Evolutionary conservation across 495 filamentous ascomycete genomes (phyloP).

Genomic region (Podospora didyma): DNA sequence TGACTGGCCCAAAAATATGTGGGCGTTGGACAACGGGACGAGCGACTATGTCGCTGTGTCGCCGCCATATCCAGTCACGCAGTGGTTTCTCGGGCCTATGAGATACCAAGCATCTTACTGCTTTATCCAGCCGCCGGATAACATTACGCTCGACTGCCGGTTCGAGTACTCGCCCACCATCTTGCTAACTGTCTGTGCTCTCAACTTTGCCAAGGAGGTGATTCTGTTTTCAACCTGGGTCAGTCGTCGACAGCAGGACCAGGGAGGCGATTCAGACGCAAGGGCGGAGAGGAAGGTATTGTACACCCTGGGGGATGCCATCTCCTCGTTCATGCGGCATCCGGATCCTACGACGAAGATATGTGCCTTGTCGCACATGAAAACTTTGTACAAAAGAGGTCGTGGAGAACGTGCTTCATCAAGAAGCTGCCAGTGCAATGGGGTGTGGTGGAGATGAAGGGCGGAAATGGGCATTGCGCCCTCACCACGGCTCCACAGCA

Average conservation of each 20-base stretch:
- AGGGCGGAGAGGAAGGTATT: not conserved
- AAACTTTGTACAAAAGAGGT: constrained; percentile 4
- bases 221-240: constrained; percentile 1
- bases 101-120: constrained; percentile 2
- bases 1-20: constrained; percentile 29
- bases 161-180: constrained; percentile 22
- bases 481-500: too few relatives aligned
- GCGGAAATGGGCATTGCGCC: too few relatives aligned
- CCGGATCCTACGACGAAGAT: constrained; percentile 9
- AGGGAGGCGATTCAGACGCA: too few relatives aligned
- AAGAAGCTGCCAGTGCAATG: too few relatives aligned
- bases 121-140: constrained; percentile 15
- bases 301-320: constrained; percentile 27
- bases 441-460: not conserved
- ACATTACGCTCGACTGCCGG: constrained; percentile 5
- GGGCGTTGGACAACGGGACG: constrained; percentile 23
- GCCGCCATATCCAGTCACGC: constrained; percentile 11
- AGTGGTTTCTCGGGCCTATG: too few relatives aligned
- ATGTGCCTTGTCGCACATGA: constrained; percentile 24
- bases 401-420: too few relatives aligned
- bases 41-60: not conserved
- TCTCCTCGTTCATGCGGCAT: constrained; percentile 22
- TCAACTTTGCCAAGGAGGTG: constrained; percentile 14
- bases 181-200: constrained; percentile 12
- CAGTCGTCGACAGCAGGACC: too few relatives aligned